Evolutionary conservation across 2,329 filamentous ascomycete species (phyloP), one percentile per base, ranked within the genome.

Genomic region (Arthroderma sp.): DNA sequence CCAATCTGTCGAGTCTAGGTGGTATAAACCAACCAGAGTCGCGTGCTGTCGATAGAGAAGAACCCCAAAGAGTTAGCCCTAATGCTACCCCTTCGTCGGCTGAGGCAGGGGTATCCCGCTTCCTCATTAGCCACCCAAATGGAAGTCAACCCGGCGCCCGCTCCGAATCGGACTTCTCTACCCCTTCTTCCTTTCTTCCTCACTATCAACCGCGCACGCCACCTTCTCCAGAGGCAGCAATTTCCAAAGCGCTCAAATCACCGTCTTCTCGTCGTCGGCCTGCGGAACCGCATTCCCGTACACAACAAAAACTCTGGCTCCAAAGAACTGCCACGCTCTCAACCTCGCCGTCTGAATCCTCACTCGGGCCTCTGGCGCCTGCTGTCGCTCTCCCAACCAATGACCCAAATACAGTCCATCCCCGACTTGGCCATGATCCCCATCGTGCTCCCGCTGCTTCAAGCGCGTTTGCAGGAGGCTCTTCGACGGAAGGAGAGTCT

Each of bases 301-400:
- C 74, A 3, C 74, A 77, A 60, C 74, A 76, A 61, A 75, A 75
- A 59, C 68, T 77, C 11, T 76, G 74, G 71, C 67, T 77, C 43
- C 73, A 77, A 59, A 70, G 74, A 49, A 75, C 73, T 9, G 73
- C 73, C 23, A 67, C 72, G 9, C 63, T 74, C 15, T 74, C 74
- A 33, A 74, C 73, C 52, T 75, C 74, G 4, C 71, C 73, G 17
- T 72, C 72, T 3, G 72, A 74, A 58, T 60, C 63, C 13, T 69
- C 59, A 21, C 56, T 60, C 9, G 51, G 72, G 64, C 70, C 70
- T 23, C 61, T 67, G 7, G 60, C 69, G 4, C 54, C 68, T 2
- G 61, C 65, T 19, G 63, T 64, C 0, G 64, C 73, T 19, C 67
- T 71, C 6, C 67, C 73, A 2, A 61, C 65, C 1, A 66, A 71